A percentile compares a stretch with the other conserved stretches of the same genome.
These are phyloP conservation scores for Podaxis sp. DNA, from an alignment of 768 basidiomycete species.

Conservation along the genomic window DNA sequence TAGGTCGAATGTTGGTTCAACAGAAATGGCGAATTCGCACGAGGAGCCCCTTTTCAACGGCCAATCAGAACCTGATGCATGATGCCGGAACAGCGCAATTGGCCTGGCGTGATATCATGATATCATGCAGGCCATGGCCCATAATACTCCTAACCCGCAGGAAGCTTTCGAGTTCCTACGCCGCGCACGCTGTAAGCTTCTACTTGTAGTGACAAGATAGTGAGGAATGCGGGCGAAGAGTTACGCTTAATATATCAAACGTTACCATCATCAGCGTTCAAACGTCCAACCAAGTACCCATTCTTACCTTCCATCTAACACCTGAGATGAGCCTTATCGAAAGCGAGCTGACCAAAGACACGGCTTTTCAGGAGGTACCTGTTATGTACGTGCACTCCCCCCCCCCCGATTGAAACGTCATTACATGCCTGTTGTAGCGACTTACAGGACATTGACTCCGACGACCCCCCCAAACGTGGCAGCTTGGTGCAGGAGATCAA, in stretches of 20 bases:
- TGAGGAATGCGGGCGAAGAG: not conserved
- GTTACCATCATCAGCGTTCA: not conserved
- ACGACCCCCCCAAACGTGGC: conserved; percentile 37
- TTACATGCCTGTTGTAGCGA: conserved; percentile 34
- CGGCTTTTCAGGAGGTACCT: conserved; percentile 35
- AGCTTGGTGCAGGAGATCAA: conserved; percentile 58
- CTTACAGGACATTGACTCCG: conserved; percentile 36
- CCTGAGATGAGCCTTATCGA: conserved; percentile 17
- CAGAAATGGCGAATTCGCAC: conserved; percentile 9
- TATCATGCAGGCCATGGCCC: no score
- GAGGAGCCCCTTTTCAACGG: not conserved
- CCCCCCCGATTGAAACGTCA: not conserved
- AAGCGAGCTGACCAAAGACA: conserved; percentile 17
- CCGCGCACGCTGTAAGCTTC: no score
- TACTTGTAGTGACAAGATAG: not conserved
- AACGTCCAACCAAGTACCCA: not conserved
- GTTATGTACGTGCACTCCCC: conserved; percentile 31
- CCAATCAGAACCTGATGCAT: no score
- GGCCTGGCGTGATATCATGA: no score
- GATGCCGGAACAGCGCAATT: not conserved
- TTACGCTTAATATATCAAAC: not conserved
- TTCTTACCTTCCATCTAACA: not conserved
- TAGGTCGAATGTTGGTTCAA: not conserved
- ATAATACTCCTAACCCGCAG: no score
- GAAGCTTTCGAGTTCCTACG: no score